Base-by-base conservation (phyloP, 1,139 yeast genomes). In the Meyerozyma sp. region DNA sequence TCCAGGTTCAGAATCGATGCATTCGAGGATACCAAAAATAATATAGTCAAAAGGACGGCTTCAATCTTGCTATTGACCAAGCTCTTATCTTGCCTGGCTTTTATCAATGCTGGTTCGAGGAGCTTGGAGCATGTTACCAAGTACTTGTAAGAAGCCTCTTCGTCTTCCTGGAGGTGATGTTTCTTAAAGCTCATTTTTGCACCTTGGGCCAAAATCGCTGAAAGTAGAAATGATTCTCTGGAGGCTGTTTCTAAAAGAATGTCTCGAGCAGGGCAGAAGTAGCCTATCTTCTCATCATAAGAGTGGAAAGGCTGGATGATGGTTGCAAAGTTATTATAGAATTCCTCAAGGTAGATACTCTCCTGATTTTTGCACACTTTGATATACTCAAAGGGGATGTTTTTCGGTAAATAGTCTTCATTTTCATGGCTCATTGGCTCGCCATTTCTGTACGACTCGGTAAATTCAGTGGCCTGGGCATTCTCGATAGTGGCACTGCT, bases 121-220 rank as follows among this genome's bases (percentile, higher is more conserved):
- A 81, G 65, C 44, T 75, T 74, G 44, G 84, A 62, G 54, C 91
- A 84, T 42, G 74, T 75, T 3, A 84, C 75, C 38, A 85, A 62
- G 54, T 84, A 85, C 16, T 74, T 69, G 52, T 82, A 79, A 54
- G 82, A 82, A 5, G 81, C 82, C 42, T 73, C 77, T 56, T 84
- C 88, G 56, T 84, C 87, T 42, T 79, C 78, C 0, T 72, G 63
- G 13, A 66, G 55, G n/a, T 63, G 54, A 3, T 74, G 66, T 41
- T 69, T 68, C 40, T 75, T 63, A 48, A 70, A 75, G 2, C 77
- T 64, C 3, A 78, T 68, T 40, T 80, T 68, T 0, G 91, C 91
- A n/a, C 93, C 93, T 48, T 83, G 84, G 0, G 93, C 88, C 43
- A 85, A 60, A 3, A 84, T 74, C 0, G 90, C 89, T 11, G 87